phyloP scores from a whole-genome alignment of 106 monocot species.

The Dactylorhiza incarnata region DNA sequence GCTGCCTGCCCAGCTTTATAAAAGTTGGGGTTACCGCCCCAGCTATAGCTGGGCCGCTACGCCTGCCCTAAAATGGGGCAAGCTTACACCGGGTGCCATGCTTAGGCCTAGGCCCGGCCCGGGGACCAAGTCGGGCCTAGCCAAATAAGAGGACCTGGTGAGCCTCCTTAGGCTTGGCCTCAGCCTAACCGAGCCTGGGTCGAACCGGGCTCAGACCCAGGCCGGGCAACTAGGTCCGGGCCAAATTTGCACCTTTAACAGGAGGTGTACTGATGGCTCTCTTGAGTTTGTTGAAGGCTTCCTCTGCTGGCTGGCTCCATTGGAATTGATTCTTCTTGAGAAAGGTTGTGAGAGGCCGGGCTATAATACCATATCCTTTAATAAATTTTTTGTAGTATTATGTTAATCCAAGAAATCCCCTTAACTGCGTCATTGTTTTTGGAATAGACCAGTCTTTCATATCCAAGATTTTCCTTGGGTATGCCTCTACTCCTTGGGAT shows the following conservation, averaged over 20 bases:
- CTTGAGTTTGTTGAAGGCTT: background rate
- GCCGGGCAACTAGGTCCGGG: too few relatives aligned
- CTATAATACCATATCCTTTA: background rate
- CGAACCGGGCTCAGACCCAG: too few relatives aligned
- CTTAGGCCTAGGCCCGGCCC: too few relatives aligned
- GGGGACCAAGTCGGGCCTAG: too few relatives aligned
- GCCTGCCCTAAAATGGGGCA: too few relatives aligned
- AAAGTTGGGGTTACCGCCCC: too few relatives aligned
- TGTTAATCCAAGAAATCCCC: background rate
- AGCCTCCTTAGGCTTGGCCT: too few relatives aligned
- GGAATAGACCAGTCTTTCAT: conserved; percentile 12
- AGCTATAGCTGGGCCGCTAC: too few relatives aligned
- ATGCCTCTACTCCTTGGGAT: background rate
- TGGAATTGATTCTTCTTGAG: background rate
- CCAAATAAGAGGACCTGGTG: too few relatives aligned
- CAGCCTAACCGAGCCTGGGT: too few relatives aligned
- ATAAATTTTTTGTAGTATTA: conserved; percentile 2
- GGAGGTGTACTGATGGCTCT: background rate
- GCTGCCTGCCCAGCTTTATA: too few relatives aligned
- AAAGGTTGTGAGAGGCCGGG: background rate
- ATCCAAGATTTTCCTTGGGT: background rate
- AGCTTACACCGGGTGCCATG: too few relatives aligned
- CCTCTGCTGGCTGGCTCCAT: background rate
- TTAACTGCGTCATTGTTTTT: background rate
- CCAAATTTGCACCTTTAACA: background rate